Base-by-base conservation (phyloP, 768 basidiomycete genomes). In the Hericium rajendrae region DNA sequence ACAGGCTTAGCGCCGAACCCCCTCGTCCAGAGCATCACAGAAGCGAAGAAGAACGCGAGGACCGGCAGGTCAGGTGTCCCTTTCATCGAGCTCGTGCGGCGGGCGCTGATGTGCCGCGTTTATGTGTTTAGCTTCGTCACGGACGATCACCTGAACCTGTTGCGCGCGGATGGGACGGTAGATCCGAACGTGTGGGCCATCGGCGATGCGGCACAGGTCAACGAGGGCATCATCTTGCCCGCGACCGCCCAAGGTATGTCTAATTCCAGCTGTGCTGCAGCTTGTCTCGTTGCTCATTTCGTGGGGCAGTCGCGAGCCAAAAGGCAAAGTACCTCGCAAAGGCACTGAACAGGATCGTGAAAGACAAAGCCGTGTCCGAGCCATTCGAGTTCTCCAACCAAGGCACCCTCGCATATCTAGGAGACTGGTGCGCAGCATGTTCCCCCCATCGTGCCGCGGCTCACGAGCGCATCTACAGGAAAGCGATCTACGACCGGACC, bases 1-100 rank as follows among this genome's bases (percentile, higher is more conserved):
- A 94, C 92, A 2, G 92, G 91, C 2, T 74, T 94, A 2, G 79
- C 88, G 5, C 82, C 89, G 3, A 94, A 93, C 66, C 91, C 92
- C 6, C 72, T 94, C 26, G 78, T 93, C 53, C 70, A 78, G 58
- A 75, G 78, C 0, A 79, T 91, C 50, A 68, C 71, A 6, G 81
- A 78, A 49, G 73, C 85, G 2, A 73, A 76, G 65, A 90, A 89
- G 65, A 75, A 89, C 58, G 71, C 74, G 13, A 82, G 77, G 68
- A 79, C 83, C 0, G 72, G 76, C 32, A 79, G 80, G 81, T 82
- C 60, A 50, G 71, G 26, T 32, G 16, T 10, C 54, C 0, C 9
- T 54, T 20, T 53, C 20, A 8, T 38, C 16, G 26, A 52, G 51
- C 12, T 13, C 53, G n/a, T 46, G 24, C 28, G 41, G 22, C 39